Base-by-base conservation (phyloP, 2,329 filamentous ascomycete genomes). In the Cryphonectria japonica region DNA sequence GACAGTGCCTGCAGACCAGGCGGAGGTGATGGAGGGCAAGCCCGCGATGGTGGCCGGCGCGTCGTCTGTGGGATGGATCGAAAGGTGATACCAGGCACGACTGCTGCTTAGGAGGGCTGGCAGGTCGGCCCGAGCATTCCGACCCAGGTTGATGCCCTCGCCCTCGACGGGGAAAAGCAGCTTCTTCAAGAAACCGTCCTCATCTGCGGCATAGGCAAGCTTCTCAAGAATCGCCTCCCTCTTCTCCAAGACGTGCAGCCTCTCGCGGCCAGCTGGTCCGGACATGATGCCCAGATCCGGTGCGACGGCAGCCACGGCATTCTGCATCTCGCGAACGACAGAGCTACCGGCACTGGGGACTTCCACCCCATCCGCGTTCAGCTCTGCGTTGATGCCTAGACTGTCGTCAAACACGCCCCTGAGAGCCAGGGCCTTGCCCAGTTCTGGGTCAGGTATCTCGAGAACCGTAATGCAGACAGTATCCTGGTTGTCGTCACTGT, bases 291-390 rank as follows among this genome's bases (percentile, higher is more conserved):
- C 94, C 59, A 97, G 85, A 75, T 98, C 93, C 1, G 91, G 90
- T 66, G 91, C 93, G 54, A 91, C 92, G 65, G 93, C 91, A 0
- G 89, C 83, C 6, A 98, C 88, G 1, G 95, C 94, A 70, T 91
- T 90, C 77, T 93, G 89, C 92, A 97, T 97, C 78, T 98, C 95
- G 52, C 92, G 91, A 19, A 95, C 79, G 13, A 98, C 92, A 0
- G 95, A 97, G 71, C 91, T 92, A n/a, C 93, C 92, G 1, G 90
- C 90, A 0, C 91, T 76, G 0, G 87, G 82, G 2, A 97, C 87
- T n/a, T 93, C 88, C 0, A 99, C 88, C 13, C 96, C 96, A 75
- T 99, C 96, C 73, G 95, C 92, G 77, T 95, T 97, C 95, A 99
- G 98, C 83, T 99, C 96, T 0, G 92, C 88, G 76, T 98, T 98